Evolutionary conservation across 2,329 filamentous ascomycete genomes (phyloP), one percentile per base, ranked within the genome.

Genomic region (Colletotrichum coccodes): DNA sequence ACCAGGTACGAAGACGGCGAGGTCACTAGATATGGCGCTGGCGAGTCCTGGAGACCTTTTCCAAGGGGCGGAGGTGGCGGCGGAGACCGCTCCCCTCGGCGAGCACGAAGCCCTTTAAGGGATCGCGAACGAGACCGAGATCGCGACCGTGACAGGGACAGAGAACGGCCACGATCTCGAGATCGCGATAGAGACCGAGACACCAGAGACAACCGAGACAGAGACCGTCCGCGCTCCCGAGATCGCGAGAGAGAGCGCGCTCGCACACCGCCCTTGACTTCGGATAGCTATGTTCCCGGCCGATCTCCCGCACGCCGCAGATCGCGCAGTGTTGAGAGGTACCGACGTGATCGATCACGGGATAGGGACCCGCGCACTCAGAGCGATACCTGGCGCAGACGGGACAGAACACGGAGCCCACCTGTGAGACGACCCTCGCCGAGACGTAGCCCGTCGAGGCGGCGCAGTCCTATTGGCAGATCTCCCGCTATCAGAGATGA

Each of bases 31-130:
- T 90, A 89, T 75, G 87, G 87, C 59, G 88, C 88, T 14, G 87
- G 87, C 67, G 87, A 90, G 77, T 89, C 87, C 42, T 90, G 88
- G 82, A 81, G 87, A 68, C 87, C 87, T 12, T 89, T 86, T 67
- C 88, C 87, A 58, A 78, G 84, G 61, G 66, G 66, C 9, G 64
- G 64, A 52, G 64, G 46, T 40, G 46, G 56, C 26, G 56, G 52
- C 42, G 66, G 61, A 44, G 80, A 84, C 71, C 81, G 84, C 64
- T 86, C 85, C 32, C 84, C 84, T 9, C 80, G 82, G 47, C 76
- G 75, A 50, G 71, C 75, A 7, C 73, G 76, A 57, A 78, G 77
- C 61, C 76, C 77, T 8, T 53, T 71, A 21, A 64, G 71, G 50
- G 71, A 65, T 50, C 70, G 64, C 57, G 72, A 67, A 60, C 72